Evolutionary conservation across 2,329 filamentous ascomycete species (phyloP).

Genomic region (Pseudopyrenochaeta lycopersici): DNA sequence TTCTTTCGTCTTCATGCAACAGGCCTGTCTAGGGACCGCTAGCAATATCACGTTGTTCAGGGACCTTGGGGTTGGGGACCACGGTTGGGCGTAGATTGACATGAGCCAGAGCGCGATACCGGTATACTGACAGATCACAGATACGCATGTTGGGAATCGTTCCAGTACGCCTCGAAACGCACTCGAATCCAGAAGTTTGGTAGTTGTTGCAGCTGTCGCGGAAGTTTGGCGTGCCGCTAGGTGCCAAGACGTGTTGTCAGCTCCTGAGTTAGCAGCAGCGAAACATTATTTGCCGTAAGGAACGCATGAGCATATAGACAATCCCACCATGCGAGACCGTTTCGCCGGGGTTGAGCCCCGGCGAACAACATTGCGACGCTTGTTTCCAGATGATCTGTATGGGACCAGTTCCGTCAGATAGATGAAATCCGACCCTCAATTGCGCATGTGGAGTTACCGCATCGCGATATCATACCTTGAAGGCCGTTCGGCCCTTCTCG

Average conservation of each 20-base stretch:
- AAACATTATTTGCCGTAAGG: not conserved
- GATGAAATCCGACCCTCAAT: not conserved
- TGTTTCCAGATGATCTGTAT: not conserved
- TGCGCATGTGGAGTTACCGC: not conserved
- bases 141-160: not conserved
- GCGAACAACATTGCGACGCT: not conserved
- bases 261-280: not conserved
- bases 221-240: not conserved
- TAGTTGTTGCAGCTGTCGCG: not conserved
- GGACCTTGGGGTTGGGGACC: too few relatives aligned
- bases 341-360: not conserved
- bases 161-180: not conserved
- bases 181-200: not conserved
- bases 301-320: too few relatives aligned
- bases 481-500: not conserved
- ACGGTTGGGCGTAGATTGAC: too few relatives aligned
- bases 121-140: too few relatives aligned
- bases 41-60: too few relatives aligned
- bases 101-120: too few relatives aligned
- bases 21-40: too few relatives aligned
- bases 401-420: not conserved
- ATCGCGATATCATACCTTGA: not conserved
- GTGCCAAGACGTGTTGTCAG: not conserved
- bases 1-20: too few relatives aligned
- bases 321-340: too few relatives aligned